Evolutionary conservation across 2,329 filamentous ascomycete species (phyloP).

Genomic region (Fusarium sp.): DNA sequence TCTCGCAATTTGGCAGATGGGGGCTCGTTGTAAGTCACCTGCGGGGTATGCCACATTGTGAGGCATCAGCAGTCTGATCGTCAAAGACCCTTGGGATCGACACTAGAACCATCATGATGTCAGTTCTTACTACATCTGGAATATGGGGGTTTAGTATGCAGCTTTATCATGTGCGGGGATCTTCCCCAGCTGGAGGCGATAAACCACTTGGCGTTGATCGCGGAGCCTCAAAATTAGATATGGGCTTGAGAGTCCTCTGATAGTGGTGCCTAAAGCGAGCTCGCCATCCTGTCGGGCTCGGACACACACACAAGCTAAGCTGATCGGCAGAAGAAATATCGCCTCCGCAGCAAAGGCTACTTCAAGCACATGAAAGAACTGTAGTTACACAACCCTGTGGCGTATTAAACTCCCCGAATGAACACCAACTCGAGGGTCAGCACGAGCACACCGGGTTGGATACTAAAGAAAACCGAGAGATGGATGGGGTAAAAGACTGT

Average conservation of each 20-base stretch:
- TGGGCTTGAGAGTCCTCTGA: slow-evolving; percentile 1
- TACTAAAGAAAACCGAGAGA: slow-evolving; percentile 16
- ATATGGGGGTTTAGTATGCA: slow-evolving; percentile 18
- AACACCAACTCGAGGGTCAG: slow-evolving; percentile 11
- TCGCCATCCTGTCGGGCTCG: slow-evolving; percentile 1
- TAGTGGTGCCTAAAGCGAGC: neutral
- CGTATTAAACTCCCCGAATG: slow-evolving; percentile 36
- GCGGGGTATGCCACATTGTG: neutral
- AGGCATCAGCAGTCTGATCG: slow-evolving; percentile 13
- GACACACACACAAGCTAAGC: neutral
- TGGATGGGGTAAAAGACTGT: slow-evolving; percentile 3
- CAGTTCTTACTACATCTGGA: slow-evolving; percentile 39
- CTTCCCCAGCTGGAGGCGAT: slow-evolving; percentile 17
- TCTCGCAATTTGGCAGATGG: neutral
- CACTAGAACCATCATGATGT: slow-evolving; percentile 33
- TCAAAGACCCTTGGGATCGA: slow-evolving; percentile 29
- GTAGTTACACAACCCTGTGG: neutral
- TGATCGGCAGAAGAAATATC: neutral
- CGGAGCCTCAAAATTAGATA: slow-evolving; percentile 26
- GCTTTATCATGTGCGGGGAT: slow-evolving; percentile 31
- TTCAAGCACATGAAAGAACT: neutral
- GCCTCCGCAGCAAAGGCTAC: neutral
- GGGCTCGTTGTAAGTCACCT: neutral
- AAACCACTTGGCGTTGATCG: slow-evolving; percentile 23
- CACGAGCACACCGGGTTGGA: slow-evolving; percentile 13